These are phyloP conservation scores for Chytriomyces sp. DNA, from an alignment of 192 early-diverging fungal genomes.

Conservation along the genomic window DNA sequence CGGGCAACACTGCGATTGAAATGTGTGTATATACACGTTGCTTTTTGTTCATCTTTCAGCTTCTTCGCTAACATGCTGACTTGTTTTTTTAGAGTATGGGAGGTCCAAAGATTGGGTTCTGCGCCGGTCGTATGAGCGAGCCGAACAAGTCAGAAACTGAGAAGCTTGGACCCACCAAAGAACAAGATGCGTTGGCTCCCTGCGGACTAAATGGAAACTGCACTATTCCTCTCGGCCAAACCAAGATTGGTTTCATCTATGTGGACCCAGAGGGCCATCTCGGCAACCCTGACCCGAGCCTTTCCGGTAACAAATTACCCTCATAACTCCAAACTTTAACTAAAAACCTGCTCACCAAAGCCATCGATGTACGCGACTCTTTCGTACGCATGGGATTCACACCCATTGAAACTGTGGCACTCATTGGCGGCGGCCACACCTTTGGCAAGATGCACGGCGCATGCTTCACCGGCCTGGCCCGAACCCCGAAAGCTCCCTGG, in stretches of 20 bases:
- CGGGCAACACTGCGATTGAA: constrained; percentile 52
- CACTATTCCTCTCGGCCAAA: constrained; percentile 34
- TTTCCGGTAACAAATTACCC: background rate
- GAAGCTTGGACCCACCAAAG: constrained; percentile 24
- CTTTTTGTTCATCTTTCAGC: background rate
- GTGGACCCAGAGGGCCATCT: constrained; percentile 31
- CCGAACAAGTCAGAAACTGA: constrained; percentile 18
- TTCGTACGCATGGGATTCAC: constrained; percentile 53
- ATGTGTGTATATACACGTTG: background rate
- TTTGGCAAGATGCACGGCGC: constrained; percentile 38
- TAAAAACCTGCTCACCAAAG: background rate
- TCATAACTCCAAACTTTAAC: background rate
- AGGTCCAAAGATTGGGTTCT: constrained; percentile 22
- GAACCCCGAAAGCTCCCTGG: constrained; percentile 20
- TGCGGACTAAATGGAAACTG: constrained; percentile 38
- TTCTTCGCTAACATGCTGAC: background rate
- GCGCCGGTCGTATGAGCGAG: constrained; percentile 24
- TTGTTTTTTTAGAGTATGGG: constrained; percentile 20
- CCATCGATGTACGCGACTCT: constrained; percentile 7
- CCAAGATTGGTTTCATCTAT: constrained; percentile 32
- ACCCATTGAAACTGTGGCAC: constrained; percentile 79
- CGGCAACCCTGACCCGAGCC: constrained; percentile 10
- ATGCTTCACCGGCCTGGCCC: constrained; percentile 33
- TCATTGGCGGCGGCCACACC: constrained; percentile 63
- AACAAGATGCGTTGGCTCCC: constrained; percentile 14